These are phyloP conservation scores for Aureobasidium sp. DNA, from an alignment of 2,329 filamentous ascomycete genomes.

Conservation along the genomic window DNA sequence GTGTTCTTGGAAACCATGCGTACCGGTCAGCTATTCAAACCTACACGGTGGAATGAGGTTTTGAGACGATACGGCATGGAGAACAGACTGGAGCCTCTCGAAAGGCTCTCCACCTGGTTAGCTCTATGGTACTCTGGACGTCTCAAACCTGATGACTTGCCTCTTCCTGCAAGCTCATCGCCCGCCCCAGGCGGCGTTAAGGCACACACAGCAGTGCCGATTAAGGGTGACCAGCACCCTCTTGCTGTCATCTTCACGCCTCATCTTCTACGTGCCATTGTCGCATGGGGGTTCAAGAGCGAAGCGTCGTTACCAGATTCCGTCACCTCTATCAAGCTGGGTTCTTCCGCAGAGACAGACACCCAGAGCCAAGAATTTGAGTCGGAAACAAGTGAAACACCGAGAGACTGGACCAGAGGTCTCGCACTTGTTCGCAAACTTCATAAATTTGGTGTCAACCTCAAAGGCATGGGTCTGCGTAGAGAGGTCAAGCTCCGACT, in stretches of 20 bases:
- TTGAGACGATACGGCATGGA: constrained; percentile 52
- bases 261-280: constrained; percentile 22
- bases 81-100: constrained; percentile 42
- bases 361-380: background rate
- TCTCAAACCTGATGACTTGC: background rate
- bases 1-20: constrained; percentile 40
- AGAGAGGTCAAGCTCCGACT: constrained; percentile 22
- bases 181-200: background rate
- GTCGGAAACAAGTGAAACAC: background rate
- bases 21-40: constrained; percentile 31
- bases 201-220: background rate
- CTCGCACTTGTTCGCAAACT: constrained; percentile 22
- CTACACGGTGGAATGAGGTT: constrained; percentile 47
- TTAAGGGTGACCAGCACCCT: background rate
- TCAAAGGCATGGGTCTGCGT: constrained; percentile 16
- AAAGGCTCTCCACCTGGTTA: constrained; percentile 45
- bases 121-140: constrained; percentile 17
- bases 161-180: background rate
- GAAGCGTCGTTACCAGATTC: background rate
- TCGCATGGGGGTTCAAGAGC: constrained; percentile 25
- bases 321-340: background rate
- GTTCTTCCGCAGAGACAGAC: background rate
- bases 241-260: constrained; percentile 18
- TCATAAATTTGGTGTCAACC: constrained; percentile 17
- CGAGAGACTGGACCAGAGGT: constrained; percentile 22